These are phyloP conservation scores for Ceriops zippeliana DNA, from an alignment of 345 rosid genomes.

Conservation along the genomic window DNA sequence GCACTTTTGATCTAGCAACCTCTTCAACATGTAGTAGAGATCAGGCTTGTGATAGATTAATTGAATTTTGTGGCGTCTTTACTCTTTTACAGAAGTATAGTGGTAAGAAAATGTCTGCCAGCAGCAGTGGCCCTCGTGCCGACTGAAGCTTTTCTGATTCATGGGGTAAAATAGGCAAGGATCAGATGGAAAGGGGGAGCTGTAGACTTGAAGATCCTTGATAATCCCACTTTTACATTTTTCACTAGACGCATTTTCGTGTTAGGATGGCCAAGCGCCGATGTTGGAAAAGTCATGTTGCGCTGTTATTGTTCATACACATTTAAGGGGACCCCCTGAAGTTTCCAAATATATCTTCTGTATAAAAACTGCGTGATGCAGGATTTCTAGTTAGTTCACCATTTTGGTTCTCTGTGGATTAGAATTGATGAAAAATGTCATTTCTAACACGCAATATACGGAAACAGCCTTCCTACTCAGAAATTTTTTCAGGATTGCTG, in stretches of 20 bases:
- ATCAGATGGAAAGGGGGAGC: conserved; percentile 16
- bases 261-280: conserved; percentile 16
- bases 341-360: too few relatives aligned
- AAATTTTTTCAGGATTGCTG: too few relatives aligned
- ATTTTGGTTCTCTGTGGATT: too few relatives aligned
- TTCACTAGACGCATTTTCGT: conserved; percentile 20
- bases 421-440: too few relatives aligned
- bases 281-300: neutral
- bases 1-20: neutral
- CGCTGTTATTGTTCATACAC: too few relatives aligned
- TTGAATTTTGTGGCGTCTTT: neutral
- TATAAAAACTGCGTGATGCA: too few relatives aligned
- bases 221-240: conserved; percentile 24
- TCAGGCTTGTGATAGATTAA: neutral
- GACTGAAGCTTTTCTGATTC: conserved; percentile 34
- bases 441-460: too few relatives aligned
- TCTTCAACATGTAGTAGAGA: too few relatives aligned
- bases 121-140: conserved; percentile 53
- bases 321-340: too few relatives aligned
- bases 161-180: conserved; percentile 19
- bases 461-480: too few relatives aligned
- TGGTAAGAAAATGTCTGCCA: conserved; percentile 51
- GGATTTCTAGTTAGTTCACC: too few relatives aligned
- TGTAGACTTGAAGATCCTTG: conserved; percentile 28
- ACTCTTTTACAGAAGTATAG: conserved; percentile 41